Evolutionary conservation across 805 yeast species (phyloP).

Genomic region (Starmerella floris): DNA sequence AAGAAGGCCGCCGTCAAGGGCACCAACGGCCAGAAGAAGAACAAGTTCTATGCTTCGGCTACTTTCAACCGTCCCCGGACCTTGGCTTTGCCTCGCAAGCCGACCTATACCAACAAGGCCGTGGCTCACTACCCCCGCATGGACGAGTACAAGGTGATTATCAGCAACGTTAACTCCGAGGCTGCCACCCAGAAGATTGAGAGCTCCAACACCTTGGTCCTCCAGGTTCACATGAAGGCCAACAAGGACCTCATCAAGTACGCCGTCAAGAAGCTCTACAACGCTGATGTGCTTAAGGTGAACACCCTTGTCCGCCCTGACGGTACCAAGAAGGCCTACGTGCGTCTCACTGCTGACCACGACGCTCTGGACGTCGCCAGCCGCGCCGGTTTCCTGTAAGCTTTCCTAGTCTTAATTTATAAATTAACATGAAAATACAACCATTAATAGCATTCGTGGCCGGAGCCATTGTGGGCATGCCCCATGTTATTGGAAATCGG

Average conservation of each 20-base stretch:
- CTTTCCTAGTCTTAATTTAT: constrained; percentile 13
- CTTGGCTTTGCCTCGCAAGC: constrained; percentile 80
- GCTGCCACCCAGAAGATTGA: constrained; percentile 99
- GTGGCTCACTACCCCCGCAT: constrained; percentile 96
- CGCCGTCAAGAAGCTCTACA: constrained; percentile 96
- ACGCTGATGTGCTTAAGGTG: constrained; percentile 84
- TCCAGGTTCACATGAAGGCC: constrained; percentile 93
- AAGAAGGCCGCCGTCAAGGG: constrained; percentile 98
- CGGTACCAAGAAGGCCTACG: constrained; percentile 99
- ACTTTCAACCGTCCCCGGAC: constrained; percentile 98
- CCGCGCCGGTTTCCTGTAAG: constrained; percentile 97
- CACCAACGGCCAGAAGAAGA: constrained; percentile 76
- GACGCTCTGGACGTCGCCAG: constrained; percentile 99
- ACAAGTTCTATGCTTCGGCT: constrained; percentile 88
- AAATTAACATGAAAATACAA: constrained; percentile 4
- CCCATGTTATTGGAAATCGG: too few species aligned
- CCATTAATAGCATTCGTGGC: too few species aligned
- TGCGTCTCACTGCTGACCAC: constrained; percentile 96
- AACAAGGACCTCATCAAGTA: constrained; percentile 98
- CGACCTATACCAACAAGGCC: constrained; percentile 89
- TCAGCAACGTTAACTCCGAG: constrained; percentile 93
- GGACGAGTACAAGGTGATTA: constrained; percentile 89
- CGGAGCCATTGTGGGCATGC: too few species aligned
- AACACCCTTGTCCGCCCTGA: constrained; percentile 98
- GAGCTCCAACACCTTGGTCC: constrained; percentile 97